Conservation (phyloP, 2,329 filamentous ascomycete species). For the Fusarium austroafricanum region DNA sequence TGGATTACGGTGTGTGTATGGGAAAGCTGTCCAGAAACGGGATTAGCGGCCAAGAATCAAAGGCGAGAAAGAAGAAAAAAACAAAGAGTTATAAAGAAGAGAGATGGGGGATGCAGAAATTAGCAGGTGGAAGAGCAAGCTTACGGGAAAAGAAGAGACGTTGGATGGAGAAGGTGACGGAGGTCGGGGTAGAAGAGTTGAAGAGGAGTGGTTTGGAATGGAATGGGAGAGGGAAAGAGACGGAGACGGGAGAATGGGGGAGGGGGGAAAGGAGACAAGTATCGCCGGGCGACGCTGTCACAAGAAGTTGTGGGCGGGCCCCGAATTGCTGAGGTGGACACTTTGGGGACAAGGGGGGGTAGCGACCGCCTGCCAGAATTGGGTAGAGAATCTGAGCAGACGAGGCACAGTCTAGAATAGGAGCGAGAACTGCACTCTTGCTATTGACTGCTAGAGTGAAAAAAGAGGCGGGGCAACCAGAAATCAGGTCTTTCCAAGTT, state of each 20-base stretch:
- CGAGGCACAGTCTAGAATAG: slow-evolving; percentile 37
- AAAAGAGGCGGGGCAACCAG: slow-evolving; percentile 39
- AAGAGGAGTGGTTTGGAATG: slow-evolving; percentile 47
- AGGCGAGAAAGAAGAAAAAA: slow-evolving; percentile 33
- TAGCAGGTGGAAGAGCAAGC: slow-evolving; percentile 31
- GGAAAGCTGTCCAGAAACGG: slow-evolving; percentile 51
- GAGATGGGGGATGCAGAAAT: slow-evolving; percentile 31
- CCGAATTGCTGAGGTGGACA: slow-evolving; percentile 50
- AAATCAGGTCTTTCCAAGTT: slow-evolving; percentile 29
- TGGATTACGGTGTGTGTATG: slow-evolving; percentile 54
- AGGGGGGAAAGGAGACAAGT: slow-evolving; percentile 51
- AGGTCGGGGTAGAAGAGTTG: slow-evolving; percentile 46
- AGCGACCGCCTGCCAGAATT: slow-evolving; percentile 46
- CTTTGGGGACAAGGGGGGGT: slow-evolving; percentile 38
- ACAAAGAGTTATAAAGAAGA: slow-evolving; percentile 38
- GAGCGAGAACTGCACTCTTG: slow-evolving; percentile 16
- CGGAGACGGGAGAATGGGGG: slow-evolving; percentile 44
- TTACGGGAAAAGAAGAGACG: slow-evolving; percentile 47
- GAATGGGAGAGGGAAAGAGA: slow-evolving; percentile 47
- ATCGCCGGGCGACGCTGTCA: slow-evolving; percentile 51
- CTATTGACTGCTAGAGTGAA: slow-evolving; percentile 8
- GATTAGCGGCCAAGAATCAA: slow-evolving; percentile 45
- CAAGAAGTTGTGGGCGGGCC: slow-evolving; percentile 53
- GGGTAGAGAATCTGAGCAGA: slow-evolving; percentile 32
- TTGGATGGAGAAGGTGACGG: slow-evolving; percentile 50